phyloP scores from a whole-genome alignment of 1,284 basidiomycete species.

The Cryptococcus neoformans region DNA sequence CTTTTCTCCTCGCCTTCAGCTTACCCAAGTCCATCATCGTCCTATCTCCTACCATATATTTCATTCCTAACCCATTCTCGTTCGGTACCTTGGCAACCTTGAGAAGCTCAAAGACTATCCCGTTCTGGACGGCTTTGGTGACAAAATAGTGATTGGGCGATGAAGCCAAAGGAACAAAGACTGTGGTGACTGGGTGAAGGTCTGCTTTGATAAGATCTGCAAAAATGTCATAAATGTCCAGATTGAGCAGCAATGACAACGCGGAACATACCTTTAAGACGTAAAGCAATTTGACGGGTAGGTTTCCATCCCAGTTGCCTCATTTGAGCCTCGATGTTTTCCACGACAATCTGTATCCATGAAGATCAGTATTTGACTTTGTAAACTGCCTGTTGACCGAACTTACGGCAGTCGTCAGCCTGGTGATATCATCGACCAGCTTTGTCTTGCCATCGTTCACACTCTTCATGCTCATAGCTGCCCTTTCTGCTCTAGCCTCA shows the following conservation, averaged over 20 bases:
- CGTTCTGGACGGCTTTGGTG: conserved; percentile 25
- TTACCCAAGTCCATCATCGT: conserved; percentile 25
- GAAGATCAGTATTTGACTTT: conserved; percentile 18
- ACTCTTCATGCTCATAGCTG: conserved; percentile 22
- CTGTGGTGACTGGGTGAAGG: conserved; percentile 33
- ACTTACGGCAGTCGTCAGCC: conserved; percentile 34
- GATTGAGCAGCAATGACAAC: neutral
- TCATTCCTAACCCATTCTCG: conserved; percentile 30
- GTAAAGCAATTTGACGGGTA: conserved; percentile 31
- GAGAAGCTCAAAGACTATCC: conserved; percentile 39
- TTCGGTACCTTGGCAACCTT: conserved; percentile 30
- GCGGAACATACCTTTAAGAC: conserved; percentile 20
- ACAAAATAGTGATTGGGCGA: conserved; percentile 38
- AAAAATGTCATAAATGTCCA: neutral
- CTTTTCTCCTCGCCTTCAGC: conserved; percentile 18
- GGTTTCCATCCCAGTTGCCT: conserved; percentile 36
- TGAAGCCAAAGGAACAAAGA: conserved; percentile 39
- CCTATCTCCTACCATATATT: conserved; percentile 32
- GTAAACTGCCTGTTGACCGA: neutral
- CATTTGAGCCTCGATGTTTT: conserved; percentile 41
- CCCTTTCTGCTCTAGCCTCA: conserved; percentile 20
- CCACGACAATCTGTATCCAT: conserved; percentile 11
- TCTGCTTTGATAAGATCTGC: conserved; percentile 39
- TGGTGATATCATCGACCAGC: conserved; percentile 34
- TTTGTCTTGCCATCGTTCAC: conserved; percentile 34